A percentile compares a stretch with the other conserved stretches of the same genome.
These are phyloP conservation scores for Yamadazyma pseudoaaseri DNA, from an alignment of 1,139 yeast genomes.

Conservation along the genomic window DNA sequence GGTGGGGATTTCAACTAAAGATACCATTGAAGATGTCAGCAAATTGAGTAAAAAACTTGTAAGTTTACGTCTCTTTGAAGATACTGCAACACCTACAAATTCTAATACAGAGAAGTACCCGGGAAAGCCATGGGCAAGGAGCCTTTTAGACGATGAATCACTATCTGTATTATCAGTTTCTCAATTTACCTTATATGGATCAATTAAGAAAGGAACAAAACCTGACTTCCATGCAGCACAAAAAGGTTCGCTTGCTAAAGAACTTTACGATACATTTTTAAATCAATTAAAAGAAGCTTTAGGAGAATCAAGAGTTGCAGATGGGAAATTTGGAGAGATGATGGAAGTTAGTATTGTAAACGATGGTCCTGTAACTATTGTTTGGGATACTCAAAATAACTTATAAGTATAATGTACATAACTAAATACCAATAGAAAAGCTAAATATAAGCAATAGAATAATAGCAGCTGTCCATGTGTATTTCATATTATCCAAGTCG, in stretches of 20 bases:
- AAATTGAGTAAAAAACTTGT: conserved; percentile 67
- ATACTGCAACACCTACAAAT: conserved; percentile 29
- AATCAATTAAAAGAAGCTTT: conserved; percentile 46
- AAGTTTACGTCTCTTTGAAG: conserved; percentile 71
- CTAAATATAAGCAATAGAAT: conserved; percentile 2
- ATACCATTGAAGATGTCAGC: conserved; percentile 68
- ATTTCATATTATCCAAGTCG: conserved; percentile 19
- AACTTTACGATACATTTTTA: conserved; percentile 64
- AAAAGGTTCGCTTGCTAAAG: conserved; percentile 70
- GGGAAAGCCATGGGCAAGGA: conserved; percentile 61
- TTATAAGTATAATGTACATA: conserved; percentile 1
- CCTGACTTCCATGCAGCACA: conserved; percentile 94
- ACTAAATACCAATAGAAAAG: conserved; percentile 3
- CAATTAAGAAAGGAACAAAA: conserved; percentile 82
- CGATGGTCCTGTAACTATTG: conserved; percentile 81
- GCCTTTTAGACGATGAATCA: conserved; percentile 31
- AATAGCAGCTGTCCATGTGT: conserved; percentile 18
- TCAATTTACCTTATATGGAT: conserved; percentile 86
- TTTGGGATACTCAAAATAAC: conserved; percentile 54
- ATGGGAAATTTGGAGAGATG: conserved; percentile 95
- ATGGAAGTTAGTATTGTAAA: conserved; percentile 88
- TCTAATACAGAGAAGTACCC: conserved; percentile 39
- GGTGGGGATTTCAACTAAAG: conserved; percentile 81
- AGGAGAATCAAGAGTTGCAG: conserved; percentile 67
- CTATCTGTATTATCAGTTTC: conserved; percentile 56